Evolutionary conservation across 1,284 basidiomycete genomes (phyloP), one percentile per base, ranked within the genome.

Genomic region (Cutaneotrichosporon cavernicola): DNA sequence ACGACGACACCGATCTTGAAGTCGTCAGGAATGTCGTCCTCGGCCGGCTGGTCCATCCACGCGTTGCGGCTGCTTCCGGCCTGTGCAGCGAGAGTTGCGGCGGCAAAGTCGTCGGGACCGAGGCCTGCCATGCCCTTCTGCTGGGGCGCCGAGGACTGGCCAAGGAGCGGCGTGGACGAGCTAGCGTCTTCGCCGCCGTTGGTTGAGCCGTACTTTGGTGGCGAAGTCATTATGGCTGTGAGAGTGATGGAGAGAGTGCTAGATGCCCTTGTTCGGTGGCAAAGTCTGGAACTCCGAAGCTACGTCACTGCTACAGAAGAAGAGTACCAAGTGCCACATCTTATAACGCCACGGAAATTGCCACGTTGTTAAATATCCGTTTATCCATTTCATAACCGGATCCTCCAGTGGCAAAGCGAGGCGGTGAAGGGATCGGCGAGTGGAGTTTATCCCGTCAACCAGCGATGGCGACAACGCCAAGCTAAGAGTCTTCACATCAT

Each of bases 1-100:
- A 81, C 80, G n/a, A 67, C 70, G 10, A 79, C 76, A 13, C 79
- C 80, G 38, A 79, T 56, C 64, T 80, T 81, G 72, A 80, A 78
- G 62, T 80, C 79, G 58, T 81, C 78, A 8, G 78, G 72, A 8
- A 76, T 56, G 52, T 79, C 78, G 61, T 77, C 76, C 16, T 71
- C 72, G 30, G 72, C 65, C 9, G 72, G 70, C 59, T 76, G 73
- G 65, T 79, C 73, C 67, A 74, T 76, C 77, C 77, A 79, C 7
- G 78, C 76, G 52, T 77, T 76, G 52, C 71, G 66, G 26, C 32
- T 49, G 31, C 51, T 40, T 1, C 55, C 49, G 2, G 57, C 62
- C 51, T 63, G 62, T 51, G 55, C 56, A 1, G 56, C 62, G 21
- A 63, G 55, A 7, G 66, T 58, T 6, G 58, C 58, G 3, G 58